Evolutionary conservation across 352 stramenopile genomes (phyloP), one percentile per base, ranked within the genome.

Genomic region (Aphanomyces invadans): DNA sequence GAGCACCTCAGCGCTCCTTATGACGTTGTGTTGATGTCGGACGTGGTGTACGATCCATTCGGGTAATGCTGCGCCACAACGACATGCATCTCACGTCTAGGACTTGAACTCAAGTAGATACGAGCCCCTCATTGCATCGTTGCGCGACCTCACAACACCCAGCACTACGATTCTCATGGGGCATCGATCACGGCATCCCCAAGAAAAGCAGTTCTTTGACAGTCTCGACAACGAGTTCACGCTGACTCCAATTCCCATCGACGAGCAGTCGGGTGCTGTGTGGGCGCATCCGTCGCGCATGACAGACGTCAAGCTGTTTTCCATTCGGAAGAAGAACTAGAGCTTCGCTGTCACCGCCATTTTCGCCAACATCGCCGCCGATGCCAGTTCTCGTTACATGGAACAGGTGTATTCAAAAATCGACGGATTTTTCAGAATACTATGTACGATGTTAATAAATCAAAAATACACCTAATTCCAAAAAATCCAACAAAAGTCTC

Each of bases 121-220:
- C 33, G 70, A 65, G 21, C 83, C 83, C 44, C 74, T 92, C 21
- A 78, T 92, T 29, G 62, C 71, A 42, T 89, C 81, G 55, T 72
- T 92, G 0, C 48, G 73, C 21, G 63, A 74, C 12, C 68, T 92
- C 4, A 73, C 79, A 4, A 67, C 70, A 0, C 52, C 73, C 0
- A 29, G 71, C 28, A 89, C 80, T 21, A 71, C 74, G 1, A 78
- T 90, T 28, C 72, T 90, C 53, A 90, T 92, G 81, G 80, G 81
- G 12, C 80, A 92, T 64, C 74, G 82, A 39, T 90, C 81, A 45
- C 74, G 83, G 21, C 88, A 92, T 70, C 81, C 83, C 1, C 87
- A 86, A 77, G 83, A 92, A 65, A 75, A 90, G 46, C 71, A 90
- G 56, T 90, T 92, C 66, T 92, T 92, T 73, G 73, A 84, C 33